A percentile compares a stretch with the other conserved stretches of the same genome.
These are phyloP conservation scores for Rhinocladiella mackenziei DNA, from an alignment of 2,329 filamentous ascomycete genomes.

Conservation along the genomic window DNA sequence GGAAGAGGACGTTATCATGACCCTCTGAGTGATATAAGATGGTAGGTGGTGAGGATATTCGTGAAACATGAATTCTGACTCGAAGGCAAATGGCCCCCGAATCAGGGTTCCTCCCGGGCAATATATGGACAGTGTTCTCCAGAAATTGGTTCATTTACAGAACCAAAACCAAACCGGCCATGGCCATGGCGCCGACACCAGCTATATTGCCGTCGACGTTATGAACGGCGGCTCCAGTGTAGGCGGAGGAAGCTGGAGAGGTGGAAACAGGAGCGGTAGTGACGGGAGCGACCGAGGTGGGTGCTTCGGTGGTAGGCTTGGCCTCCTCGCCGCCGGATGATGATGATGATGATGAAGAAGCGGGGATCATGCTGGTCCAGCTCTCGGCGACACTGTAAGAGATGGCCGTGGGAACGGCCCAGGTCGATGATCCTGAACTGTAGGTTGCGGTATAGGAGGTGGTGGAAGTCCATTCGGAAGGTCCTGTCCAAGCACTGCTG, in stretches of 20 bases:
- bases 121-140: too few relatives aligned
- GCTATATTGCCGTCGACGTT: constrained; percentile 17
- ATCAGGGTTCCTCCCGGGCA: too few relatives aligned
- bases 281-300: not conserved
- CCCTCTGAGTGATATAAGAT: too few relatives aligned
- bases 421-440: constrained; percentile 19
- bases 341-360: not conserved
- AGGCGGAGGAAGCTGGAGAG: constrained; percentile 4
- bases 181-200: constrained; percentile 19
- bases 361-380: constrained; percentile 23
- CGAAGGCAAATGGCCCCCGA: too few relatives aligned
- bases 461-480: constrained; percentile 9
- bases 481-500: constrained; percentile 6
- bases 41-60: too few relatives aligned
- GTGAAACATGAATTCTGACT: too few relatives aligned
- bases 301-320: not conserved
- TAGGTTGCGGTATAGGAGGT: constrained; percentile 21
- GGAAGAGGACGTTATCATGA: too few relatives aligned
- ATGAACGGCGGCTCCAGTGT: constrained; percentile 16
- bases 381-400: constrained; percentile 14
- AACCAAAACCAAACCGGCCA: constrained; percentile 24
- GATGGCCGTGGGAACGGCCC: constrained; percentile 14
- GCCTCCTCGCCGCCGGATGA: not conserved
- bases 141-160: constrained; percentile 11
- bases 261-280: constrained; percentile 1